Evolutionary conservation across 2,329 filamentous ascomycete genomes (phyloP).

Genomic region (Arthrobotrys musiformis): DNA sequence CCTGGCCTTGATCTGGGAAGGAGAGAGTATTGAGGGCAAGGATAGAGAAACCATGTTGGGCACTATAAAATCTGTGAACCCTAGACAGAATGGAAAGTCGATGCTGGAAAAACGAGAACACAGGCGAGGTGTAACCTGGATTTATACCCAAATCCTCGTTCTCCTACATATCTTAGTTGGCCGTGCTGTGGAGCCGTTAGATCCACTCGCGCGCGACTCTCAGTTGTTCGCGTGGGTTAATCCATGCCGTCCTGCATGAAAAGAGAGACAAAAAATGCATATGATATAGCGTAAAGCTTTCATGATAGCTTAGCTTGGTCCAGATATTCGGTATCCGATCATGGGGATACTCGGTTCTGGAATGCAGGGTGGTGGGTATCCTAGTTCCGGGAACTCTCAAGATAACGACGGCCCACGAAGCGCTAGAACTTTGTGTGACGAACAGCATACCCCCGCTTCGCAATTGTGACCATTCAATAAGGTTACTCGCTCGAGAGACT

Average conservation of each 20-base stretch:
- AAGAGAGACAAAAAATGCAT: conserved; percentile 16
- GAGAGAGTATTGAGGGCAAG: conserved; percentile 53
- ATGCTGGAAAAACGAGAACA: conserved; percentile 27
- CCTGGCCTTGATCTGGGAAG: conserved; percentile 61
- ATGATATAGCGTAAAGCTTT: conserved; percentile 19
- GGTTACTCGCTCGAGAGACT: conserved; percentile 11
- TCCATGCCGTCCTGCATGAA: conserved; percentile 46
- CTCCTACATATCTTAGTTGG: conserved; percentile 39
- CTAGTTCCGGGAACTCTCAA: conserved; percentile 34
- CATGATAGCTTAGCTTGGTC: conserved; percentile 35
- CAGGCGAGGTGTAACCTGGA: conserved; percentile 53
- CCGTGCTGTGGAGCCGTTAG: conserved; percentile 44
- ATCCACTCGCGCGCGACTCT: conserved; percentile 50
- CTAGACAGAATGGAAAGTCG: conserved; percentile 24
- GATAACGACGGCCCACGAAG: conserved; percentile 45
- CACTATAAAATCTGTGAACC: conserved; percentile 7
- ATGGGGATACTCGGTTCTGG: conserved; percentile 40
- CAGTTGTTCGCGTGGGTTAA: conserved; percentile 40
- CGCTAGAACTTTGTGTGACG: conserved; percentile 47
- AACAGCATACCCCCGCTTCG: conserved; percentile 49
- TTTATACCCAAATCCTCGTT: conserved; percentile 46
- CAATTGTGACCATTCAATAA: conserved; percentile 47
- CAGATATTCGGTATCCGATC: conserved; percentile 38
- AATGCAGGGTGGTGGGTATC: conserved; percentile 51
- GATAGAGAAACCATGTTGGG: conserved; percentile 52